Conservation (phyloP, 345 rosid species). For the Hypericum androsaemum region DNA sequence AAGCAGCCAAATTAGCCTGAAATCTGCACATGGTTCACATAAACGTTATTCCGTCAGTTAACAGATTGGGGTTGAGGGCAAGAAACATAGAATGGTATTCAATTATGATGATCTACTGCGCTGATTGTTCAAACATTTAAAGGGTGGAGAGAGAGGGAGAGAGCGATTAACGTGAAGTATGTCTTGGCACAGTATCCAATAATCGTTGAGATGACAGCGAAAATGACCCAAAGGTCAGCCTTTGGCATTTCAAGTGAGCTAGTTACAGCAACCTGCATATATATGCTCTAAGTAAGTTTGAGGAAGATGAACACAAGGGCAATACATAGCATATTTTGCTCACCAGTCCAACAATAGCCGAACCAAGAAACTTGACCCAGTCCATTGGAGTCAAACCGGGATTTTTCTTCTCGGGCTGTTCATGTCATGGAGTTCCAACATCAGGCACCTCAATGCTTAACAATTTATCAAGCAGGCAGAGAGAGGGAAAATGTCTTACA, state of each 20-base stretch:
- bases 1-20: conserved; percentile 70
- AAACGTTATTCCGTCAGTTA: background rate
- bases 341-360: conserved; percentile 23
- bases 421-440: background rate
- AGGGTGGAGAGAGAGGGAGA: background rate
- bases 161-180: conserved; percentile 17
- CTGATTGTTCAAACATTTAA: no score
- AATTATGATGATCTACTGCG: background rate
- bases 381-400: conserved; percentile 26
- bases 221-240: conserved; percentile 17
- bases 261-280: conserved; percentile 12
- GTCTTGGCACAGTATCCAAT: conserved; percentile 19
- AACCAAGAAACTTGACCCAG: conserved; percentile 20
- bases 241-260: conserved; percentile 7
- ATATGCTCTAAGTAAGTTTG: no score
- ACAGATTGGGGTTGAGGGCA: background rate
- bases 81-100: background rate
- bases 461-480: background rate
- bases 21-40: conserved; percentile 38
- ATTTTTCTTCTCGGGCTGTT: conserved; percentile 24
- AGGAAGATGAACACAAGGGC: no score
- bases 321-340: background rate
- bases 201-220: conserved; percentile 12
- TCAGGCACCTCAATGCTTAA: background rate
- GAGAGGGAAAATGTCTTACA: conserved; percentile 7